A percentile compares a stretch with the other conserved stretches of the same genome.
Conservation (phyloP, 2,329 filamentous ascomycete genomes). For the Diaporthe citriasiana region DNA sequence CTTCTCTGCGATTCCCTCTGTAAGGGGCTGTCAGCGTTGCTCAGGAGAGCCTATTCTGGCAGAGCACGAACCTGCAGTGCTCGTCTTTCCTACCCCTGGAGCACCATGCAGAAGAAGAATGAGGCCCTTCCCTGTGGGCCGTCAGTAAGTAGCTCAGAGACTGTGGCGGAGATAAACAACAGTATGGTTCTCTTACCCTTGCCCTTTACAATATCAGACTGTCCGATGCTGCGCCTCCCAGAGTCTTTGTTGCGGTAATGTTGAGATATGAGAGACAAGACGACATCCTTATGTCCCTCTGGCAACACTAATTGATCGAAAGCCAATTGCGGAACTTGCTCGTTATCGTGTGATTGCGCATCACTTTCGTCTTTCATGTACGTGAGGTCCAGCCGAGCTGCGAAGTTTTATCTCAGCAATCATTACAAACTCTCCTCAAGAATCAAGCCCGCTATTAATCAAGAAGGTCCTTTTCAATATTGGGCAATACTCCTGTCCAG, state of each 20-base stretch:
- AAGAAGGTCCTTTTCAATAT: not conserved
- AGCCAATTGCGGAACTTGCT: slow-evolving; percentile 38
- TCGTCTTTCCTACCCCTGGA: slow-evolving; percentile 53
- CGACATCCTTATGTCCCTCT: slow-evolving; percentile 47
- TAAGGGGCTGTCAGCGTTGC: not conserved
- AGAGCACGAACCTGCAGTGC: slow-evolving; percentile 47
- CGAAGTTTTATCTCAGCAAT: not conserved
- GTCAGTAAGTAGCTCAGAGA: not conserved
- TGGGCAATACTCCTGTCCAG: too few relatives aligned
- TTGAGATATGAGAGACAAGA: slow-evolving; percentile 50
- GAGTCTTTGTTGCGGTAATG: slow-evolving; percentile 50
- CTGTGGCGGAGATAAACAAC: too few relatives aligned
- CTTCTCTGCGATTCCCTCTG: slow-evolving; percentile 46
- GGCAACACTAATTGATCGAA: slow-evolving; percentile 50
- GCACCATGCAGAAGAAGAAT: slow-evolving; percentile 52
- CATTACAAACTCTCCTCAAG: not conserved
- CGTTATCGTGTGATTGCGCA: not conserved
- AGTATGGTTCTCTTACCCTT: slow-evolving; percentile 50
- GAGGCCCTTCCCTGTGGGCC: slow-evolving; percentile 48
- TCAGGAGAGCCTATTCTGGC: not conserved
- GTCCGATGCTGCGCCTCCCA: slow-evolving; percentile 37
- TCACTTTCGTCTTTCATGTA: not conserved
- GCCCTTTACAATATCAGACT: slow-evolving; percentile 50
- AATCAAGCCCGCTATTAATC: not conserved
- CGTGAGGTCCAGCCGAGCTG: slow-evolving; percentile 1